A percentile compares a stretch with the other conserved stretches of the same genome.
Evolutionary conservation across 306 rosid species (phyloP).

Genomic region (Rosa chinensis): DNA sequence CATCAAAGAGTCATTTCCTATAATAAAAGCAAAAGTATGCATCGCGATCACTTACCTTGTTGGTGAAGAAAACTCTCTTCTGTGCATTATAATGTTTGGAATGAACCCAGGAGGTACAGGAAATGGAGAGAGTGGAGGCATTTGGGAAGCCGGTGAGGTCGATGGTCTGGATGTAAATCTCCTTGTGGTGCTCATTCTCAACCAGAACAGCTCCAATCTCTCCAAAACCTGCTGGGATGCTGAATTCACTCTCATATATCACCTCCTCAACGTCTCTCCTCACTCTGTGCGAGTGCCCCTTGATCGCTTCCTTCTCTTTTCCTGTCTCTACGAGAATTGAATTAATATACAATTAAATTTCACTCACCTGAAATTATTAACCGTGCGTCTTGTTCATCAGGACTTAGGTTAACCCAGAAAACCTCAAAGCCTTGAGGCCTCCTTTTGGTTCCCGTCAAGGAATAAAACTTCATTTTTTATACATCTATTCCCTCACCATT

Average conservation of each 20-base stretch:
- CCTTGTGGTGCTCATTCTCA: conserved; percentile 69
- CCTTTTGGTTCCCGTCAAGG: no score
- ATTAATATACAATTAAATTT: neutral
- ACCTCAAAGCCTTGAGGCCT: no score
- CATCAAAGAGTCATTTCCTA: no score
- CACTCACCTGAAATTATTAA: no score
- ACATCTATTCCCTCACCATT: no score
- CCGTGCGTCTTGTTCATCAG: neutral
- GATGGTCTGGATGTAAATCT: conserved; percentile 57
- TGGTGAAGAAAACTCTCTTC: conserved; percentile 58
- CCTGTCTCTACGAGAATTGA: conserved; percentile 40
- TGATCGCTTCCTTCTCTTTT: conserved; percentile 40
- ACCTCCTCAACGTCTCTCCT: conserved; percentile 17
- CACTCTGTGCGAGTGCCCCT: conserved; percentile 51
- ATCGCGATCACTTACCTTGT: conserved; percentile 36
- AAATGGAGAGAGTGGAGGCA: conserved; percentile 27
- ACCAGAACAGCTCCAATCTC: conserved; percentile 57
- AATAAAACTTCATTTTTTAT: no score
- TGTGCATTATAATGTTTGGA: conserved; percentile 50
- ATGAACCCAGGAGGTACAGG: conserved; percentile 68
- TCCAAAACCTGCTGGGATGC: conserved; percentile 55
- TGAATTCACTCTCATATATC: conserved; percentile 47
- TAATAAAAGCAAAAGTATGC: no score
- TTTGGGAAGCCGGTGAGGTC: conserved; percentile 38
- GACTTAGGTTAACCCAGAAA: no score